A percentile compares a stretch with the other conserved stretches of the same genome.
phyloP scores from a whole-genome alignment of 2,329 filamentous ascomycete species.

The Colletotrichum sublineola region DNA sequence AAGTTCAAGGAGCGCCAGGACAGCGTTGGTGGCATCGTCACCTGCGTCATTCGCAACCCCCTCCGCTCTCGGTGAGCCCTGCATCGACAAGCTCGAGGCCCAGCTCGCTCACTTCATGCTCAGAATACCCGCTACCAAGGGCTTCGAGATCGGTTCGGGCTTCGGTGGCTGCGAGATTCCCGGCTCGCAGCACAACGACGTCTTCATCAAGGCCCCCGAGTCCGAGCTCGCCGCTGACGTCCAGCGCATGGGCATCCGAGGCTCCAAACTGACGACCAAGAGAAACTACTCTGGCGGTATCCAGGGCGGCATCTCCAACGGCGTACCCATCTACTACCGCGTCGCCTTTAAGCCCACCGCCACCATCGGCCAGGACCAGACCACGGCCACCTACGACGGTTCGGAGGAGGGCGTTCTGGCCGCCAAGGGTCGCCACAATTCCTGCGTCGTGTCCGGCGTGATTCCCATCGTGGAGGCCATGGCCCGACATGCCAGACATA shows the following conservation, averaged over 20 bases:
- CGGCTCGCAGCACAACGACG: conserved; percentile 92
- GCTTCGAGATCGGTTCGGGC: conserved; percentile 94
- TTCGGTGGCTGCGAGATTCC: conserved; percentile 89
- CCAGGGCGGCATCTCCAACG: conserved; percentile 95
- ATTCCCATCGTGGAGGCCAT: conserved; percentile 93
- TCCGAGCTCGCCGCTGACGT: conserved; percentile 50
- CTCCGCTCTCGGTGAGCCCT: conserved; percentile 89
- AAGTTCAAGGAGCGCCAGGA: conserved; percentile 83
- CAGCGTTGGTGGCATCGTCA: conserved; percentile 94
- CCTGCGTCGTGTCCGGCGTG: conserved; percentile 89
- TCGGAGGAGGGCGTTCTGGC: conserved; percentile 79
- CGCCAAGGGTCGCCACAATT: conserved; percentile 94
- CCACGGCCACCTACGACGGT: conserved; percentile 84
- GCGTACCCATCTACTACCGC: conserved; percentile 92
- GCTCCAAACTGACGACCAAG: conserved; percentile 81
- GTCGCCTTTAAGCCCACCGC: conserved; percentile 96
- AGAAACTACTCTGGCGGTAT: conserved; percentile 97
- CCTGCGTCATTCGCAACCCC: conserved; percentile 92
- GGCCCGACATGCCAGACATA: conserved; percentile 77
- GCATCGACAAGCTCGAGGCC: conserved; percentile 96
- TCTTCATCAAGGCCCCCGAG: conserved; percentile 75
- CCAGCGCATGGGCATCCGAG: conserved; percentile 58
- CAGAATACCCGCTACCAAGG: conserved; percentile 94
- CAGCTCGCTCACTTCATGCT: conserved; percentile 94
- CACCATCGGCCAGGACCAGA: conserved; percentile 91